Base-by-base conservation (phyloP, 2,329 filamentous ascomycete genomes). In the Aspergillus aculeatinus region DNA sequence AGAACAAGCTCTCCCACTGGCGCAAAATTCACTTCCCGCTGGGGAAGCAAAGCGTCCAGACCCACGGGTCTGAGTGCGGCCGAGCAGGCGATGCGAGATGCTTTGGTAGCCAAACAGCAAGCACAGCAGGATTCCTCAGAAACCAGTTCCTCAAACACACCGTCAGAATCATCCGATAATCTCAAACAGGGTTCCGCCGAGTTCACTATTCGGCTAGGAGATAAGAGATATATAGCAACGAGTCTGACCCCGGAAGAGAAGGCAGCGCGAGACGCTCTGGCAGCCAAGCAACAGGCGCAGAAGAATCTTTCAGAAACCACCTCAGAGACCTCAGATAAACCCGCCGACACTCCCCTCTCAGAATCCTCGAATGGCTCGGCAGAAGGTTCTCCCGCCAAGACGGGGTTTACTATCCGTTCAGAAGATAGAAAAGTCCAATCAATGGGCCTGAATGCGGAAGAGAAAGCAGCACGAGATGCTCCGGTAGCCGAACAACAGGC, bases 71-170 rank as follows among this genome's bases (percentile, higher is more conserved):
- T 77, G 29, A 76, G 72, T 57, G 55, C 70, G 2, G 69, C 72
- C 44, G 74, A 76, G 58, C 65, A 69, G 52, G 65, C 73, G 19
- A 62, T 72, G 33, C 72, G 74, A 29, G 66, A 72, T 52, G 60
- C 68, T 12, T 58, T 76, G 35, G 35, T 72, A 56, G 62, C 52
- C 27, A 64, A 61, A 48, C 51, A 58, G 21, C 35, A 55, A 55
- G 23, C 59, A 58, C 29, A 48, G 12, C 44, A 27, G n/a, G 51
- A 48, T 48, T 14, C 50, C 27, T 33, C 29, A 23, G 19, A 29
- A 51, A 35, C 10, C 31, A n/a, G 7, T 21, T 16, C 12, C 33
- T 16, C 33, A 35, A 11, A 35, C 1, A 16, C 33, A 5, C 33
- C 33, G 33, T 35, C 33, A 10, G 12, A 35, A 35, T 35, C 33